Conservation (phyloP, 305 asterid species). For the Lippia alba region DNA sequence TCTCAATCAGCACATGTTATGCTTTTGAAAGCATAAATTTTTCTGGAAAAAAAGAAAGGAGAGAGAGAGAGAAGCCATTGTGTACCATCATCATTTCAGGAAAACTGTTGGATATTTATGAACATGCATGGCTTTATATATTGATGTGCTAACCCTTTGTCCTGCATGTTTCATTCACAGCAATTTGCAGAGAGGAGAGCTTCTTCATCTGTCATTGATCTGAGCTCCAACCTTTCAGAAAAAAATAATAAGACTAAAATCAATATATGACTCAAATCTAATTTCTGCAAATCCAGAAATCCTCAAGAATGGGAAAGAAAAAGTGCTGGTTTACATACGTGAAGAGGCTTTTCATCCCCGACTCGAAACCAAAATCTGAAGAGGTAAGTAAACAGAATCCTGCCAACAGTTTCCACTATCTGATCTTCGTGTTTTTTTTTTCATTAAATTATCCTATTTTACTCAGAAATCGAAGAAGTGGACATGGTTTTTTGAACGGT, state of each 20-base stretch:
- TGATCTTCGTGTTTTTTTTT: neutral
- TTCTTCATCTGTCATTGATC: no score
- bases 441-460: constrained; percentile 1
- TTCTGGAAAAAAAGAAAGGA: constrained; percentile 21
- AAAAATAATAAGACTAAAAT: no score
- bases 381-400: constrained; percentile 45
- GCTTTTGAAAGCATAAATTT: constrained; percentile 49
- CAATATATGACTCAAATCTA: constrained; percentile 8
- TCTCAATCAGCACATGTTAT: constrained; percentile 59
- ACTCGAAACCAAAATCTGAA: constrained; percentile 61
- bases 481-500: constrained; percentile 63
- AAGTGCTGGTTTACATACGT: constrained; percentile 73
- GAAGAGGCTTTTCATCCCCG: constrained; percentile 66
- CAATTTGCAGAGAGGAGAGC: no score
- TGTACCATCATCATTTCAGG: constrained; percentile 45
- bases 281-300: constrained; percentile 24
- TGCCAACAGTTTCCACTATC: neutral
- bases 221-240: no score
- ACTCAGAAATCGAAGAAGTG: constrained; percentile 60
- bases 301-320: constrained; percentile 67
- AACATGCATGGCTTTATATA: constrained; percentile 43
- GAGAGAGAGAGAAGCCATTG: constrained; percentile 27
- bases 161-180: constrained; percentile 34
- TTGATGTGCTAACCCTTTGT: constrained; percentile 34
- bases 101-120: constrained; percentile 40